Conservation (phyloP, 1,284 basidiomycete species). For the Melampsora larici-populina region DNA sequence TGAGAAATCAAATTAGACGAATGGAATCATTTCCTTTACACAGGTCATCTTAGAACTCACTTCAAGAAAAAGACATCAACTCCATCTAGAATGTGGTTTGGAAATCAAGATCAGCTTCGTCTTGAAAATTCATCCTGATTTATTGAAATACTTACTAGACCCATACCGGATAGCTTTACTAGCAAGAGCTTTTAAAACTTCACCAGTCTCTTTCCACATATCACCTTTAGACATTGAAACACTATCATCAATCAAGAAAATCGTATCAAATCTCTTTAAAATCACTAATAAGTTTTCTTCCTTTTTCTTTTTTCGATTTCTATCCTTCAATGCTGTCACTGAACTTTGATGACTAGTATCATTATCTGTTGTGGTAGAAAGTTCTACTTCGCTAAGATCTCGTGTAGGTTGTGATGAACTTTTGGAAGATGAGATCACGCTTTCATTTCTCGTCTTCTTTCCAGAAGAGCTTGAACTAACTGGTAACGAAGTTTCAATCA, state of each 20-base stretch:
- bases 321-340: too few relatives aligned
- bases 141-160: neutral
- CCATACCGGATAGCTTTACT: neutral
- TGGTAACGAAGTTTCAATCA: too few relatives aligned
- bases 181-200: neutral
- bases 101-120: too few relatives aligned
- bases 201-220: neutral
- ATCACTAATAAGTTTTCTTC: constrained; percentile 1
- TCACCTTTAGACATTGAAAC: neutral
- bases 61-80: neutral
- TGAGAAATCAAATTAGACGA: too few relatives aligned
- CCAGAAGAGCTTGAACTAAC: too few relatives aligned
- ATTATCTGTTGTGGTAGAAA: too few relatives aligned
- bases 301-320: neutral
- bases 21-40: too few relatives aligned
- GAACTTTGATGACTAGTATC: too few relatives aligned
- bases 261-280: neutral
- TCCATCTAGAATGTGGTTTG: neutral
- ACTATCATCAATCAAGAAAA: constrained; percentile 10
- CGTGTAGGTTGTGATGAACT: too few relatives aligned
- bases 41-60: neutral
- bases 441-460: too few relatives aligned
- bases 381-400: too few relatives aligned
- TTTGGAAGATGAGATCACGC: too few relatives aligned
- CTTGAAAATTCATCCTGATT: neutral